Base-by-base conservation (phyloP, 2,329 filamentous ascomycete species). In the Chrysosporium queenslandicum region DNA sequence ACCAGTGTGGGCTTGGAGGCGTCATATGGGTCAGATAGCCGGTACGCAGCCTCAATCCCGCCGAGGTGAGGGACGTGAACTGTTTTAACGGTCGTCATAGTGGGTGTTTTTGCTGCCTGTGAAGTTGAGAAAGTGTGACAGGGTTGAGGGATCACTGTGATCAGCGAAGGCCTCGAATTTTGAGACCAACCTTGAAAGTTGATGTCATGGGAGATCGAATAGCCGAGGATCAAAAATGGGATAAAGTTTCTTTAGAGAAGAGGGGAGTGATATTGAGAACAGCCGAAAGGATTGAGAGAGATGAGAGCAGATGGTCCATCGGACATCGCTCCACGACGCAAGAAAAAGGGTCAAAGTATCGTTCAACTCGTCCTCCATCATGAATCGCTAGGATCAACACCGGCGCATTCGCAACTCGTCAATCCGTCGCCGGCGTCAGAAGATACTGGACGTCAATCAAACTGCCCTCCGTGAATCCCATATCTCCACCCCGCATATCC, bases 1-100 rank as follows among this genome's bases (percentile, higher is more conserved):
- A 78, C 66, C 14, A 75, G 62, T 0, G 75, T 79, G 3, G 76
- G 75, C 58, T 77, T 78, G 29, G 64, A 61, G 3, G 72, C 60
- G 65, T 82, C 76, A 53, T 74, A 67, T 11, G 58, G 39, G 53
- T 68, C 63, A 52, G 71, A 64, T 60, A 74, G 70, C 50, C 72
- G 68, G 59, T 77, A 77, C 21, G 69, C 70, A 36, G 68, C 75
- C 8, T 70, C 65, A 54, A 73, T 76, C 58, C 74, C 75, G 34
- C 73, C 73, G 3, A 78, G 66, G 58, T 77, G 75, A 37, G 75
- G 68, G 39, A 78, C 73, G 3, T 64, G 60, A 42, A 77, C 61
- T 3, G 66, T 68, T 50, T 63, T 56, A 4, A 56, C 56, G 37
- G 46, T 51, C n/a, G 46, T 29, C 55, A 56, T 55, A 46, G n/a